Evolutionary conservation across 805 yeast genomes (phyloP).

Genomic region (Metschnikowia cerradonensis): DNA sequence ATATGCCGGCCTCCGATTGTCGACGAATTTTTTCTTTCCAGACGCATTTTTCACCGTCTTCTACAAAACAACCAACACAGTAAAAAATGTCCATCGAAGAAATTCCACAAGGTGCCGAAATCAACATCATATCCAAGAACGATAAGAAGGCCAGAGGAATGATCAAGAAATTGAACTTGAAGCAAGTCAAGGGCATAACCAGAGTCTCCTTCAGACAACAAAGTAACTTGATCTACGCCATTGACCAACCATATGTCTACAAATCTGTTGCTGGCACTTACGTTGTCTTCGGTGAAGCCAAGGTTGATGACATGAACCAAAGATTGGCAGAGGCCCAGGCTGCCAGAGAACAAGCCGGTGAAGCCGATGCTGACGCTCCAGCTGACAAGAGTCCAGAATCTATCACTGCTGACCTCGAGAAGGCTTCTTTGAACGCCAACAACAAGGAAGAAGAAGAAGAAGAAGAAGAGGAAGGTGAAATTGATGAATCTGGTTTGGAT

Average conservation of each 20-base stretch:
- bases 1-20: not conserved
- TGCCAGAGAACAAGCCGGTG: constrained; percentile 55
- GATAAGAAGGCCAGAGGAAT: constrained; percentile 94
- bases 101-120: constrained; percentile 81
- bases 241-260: constrained; percentile 93
- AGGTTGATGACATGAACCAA: constrained; percentile 89
- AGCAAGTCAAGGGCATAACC: constrained; percentile 85
- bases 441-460: constrained; percentile 45
- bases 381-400: constrained; percentile 66
- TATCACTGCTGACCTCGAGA: constrained; percentile 78
- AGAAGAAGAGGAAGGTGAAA: constrained; percentile 65
- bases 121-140: constrained; percentile 77
- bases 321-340: constrained; percentile 81
- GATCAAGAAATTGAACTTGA: constrained; percentile 82
- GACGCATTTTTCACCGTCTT: not conserved
- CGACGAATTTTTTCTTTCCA: not conserved
- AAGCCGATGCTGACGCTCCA: constrained; percentile 31
- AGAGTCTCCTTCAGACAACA: constrained; percentile 95
- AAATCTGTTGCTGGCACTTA: constrained; percentile 89
- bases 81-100: constrained; percentile 44
- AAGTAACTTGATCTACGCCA: constrained; percentile 85
- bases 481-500: constrained; percentile 82
- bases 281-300: constrained; percentile 97
- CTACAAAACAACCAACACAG: not conserved
- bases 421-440: constrained; percentile 50